These are phyloP conservation scores for Albifimbria verrucaria DNA, from an alignment of 2,329 filamentous ascomycete species.

Conservation along the genomic window DNA sequence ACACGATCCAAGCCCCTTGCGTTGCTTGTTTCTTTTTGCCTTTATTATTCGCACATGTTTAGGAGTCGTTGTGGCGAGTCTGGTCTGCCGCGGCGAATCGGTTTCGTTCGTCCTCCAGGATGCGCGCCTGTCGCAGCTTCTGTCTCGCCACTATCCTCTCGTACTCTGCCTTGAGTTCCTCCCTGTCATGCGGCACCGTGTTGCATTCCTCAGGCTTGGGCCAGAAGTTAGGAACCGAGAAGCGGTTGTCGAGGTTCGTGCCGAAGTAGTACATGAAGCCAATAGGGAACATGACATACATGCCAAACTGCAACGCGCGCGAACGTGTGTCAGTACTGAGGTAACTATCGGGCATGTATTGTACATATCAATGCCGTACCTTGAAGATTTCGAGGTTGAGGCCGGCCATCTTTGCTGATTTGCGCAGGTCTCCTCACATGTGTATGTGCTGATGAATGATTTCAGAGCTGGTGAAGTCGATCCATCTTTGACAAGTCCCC, in stretches of 20 bases:
- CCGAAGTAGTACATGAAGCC: slow-evolving; percentile 99
- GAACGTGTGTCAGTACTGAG: slow-evolving; percentile 3
- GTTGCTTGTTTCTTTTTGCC: slow-evolving; percentile 5
- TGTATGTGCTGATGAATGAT: background rate
- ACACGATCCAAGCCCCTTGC: background rate
- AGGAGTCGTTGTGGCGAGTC: slow-evolving; percentile 19
- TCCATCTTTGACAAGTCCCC: background rate
- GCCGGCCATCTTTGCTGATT: slow-evolving; percentile 58
- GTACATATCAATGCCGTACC: slow-evolving; percentile 44
- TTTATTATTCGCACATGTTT: slow-evolving; percentile 10
- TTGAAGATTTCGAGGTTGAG: slow-evolving; percentile 95
- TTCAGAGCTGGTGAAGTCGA: background rate
- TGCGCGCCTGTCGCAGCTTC: slow-evolving; percentile 70
- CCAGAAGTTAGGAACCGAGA: slow-evolving; percentile 90
- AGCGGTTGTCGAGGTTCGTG: slow-evolving; percentile 92
- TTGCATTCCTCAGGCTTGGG: slow-evolving; percentile 76
- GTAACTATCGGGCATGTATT: background rate
- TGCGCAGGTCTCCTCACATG: background rate
- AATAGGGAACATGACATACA: slow-evolving; percentile 98
- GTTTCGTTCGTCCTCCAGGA: slow-evolving; percentile 30
- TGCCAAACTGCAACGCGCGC: slow-evolving; percentile 69
- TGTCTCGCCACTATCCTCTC: slow-evolving; percentile 62
- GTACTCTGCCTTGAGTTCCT: slow-evolving; percentile 81
- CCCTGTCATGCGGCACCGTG: slow-evolving; percentile 70
- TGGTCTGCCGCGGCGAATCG: slow-evolving; percentile 22